Evolutionary conservation across 257 asterid species (phyloP), one percentile per base, ranked within the genome.

Genomic region (Fraxinus americana): DNA sequence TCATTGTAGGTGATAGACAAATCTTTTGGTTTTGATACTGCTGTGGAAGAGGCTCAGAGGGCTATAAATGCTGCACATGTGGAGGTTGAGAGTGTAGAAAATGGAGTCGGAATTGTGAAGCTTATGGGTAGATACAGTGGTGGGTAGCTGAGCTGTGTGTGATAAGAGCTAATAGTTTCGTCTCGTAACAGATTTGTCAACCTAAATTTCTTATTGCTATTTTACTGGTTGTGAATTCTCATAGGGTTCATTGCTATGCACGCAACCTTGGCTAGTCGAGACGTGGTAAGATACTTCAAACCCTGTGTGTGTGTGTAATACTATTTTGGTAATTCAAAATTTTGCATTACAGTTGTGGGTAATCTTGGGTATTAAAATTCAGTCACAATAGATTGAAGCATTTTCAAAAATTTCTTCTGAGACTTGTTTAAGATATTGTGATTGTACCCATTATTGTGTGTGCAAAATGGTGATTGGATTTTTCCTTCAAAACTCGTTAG

Each of bases 41-140:
- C 98, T 76, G 98, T 92, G 13, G 98, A 91, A 85, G 99, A 94
- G 88, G 98, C 99, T 84, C 99, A 94, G 81, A 85, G 98, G 75
- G 99, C 99, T 75, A 94, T 94, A 71, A 91, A 92, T 89, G 99
- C 99, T 78, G 98, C 97, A 71, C 99, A 94, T 77, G 99, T 94
- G 70, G 99, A 94, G 90, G 97, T 88, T 80, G 97, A 92, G 85
- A 88, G 98, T 63, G 86, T 90, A 41, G 97, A 93, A 75, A 94
- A 94, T 85, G 97, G 99, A 79, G 90, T 94, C 67, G 99, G 99
- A 76, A 87, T 94, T 68, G 99, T 94, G 77, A 94, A 94, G 88
- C 98, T 94, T 77, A 94, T 92, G 99, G 99, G 99, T 43, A 88
- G 99, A 79, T 92, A 94, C 82, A 89, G 98, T 78, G 99, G 99